These are phyloP conservation scores for Lantana camara DNA, from an alignment of 257 asterid genomes.

Conservation along the genomic window DNA sequence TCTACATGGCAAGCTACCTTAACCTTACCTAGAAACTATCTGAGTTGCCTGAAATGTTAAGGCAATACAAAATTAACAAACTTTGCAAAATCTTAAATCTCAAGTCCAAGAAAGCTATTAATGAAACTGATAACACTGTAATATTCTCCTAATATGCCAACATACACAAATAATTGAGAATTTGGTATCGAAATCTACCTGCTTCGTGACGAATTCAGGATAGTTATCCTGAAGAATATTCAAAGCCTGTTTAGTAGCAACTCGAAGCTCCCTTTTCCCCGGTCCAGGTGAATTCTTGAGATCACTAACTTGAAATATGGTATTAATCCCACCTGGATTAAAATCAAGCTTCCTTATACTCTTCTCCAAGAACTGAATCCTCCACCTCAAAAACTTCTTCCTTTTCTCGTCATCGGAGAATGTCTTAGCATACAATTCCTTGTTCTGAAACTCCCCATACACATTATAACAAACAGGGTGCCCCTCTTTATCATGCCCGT, in stretches of 20 bases:
- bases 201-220: slow-evolving; percentile 90
- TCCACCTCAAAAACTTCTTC: slow-evolving; percentile 58
- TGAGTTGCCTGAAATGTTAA: background rate
- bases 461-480: slow-evolving; percentile 76
- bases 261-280: slow-evolving; percentile 69
- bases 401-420: slow-evolving; percentile 63
- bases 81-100: background rate
- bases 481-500: slow-evolving; percentile 78
- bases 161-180: background rate
- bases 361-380: slow-evolving; percentile 74
- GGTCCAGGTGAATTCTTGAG: slow-evolving; percentile 91
- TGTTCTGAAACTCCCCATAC: slow-evolving; percentile 79
- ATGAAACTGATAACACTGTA: background rate
- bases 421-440: slow-evolving; percentile 55
- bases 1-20: slow-evolving; percentile 8
- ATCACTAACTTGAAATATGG: slow-evolving; percentile 83
- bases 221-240: slow-evolving; percentile 92
- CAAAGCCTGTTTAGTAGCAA: slow-evolving; percentile 82
- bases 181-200: slow-evolving; percentile 45
- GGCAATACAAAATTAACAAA: background rate
- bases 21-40: slow-evolving; percentile 9
- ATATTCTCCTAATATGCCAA: background rate
- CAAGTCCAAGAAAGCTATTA: background rate
- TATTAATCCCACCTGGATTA: slow-evolving; percentile 70
- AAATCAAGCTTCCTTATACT: slow-evolving; percentile 75